Conservation (phyloP, 2,329 filamentous ascomycete genomes). For the Penicillium hesseltinei region DNA sequence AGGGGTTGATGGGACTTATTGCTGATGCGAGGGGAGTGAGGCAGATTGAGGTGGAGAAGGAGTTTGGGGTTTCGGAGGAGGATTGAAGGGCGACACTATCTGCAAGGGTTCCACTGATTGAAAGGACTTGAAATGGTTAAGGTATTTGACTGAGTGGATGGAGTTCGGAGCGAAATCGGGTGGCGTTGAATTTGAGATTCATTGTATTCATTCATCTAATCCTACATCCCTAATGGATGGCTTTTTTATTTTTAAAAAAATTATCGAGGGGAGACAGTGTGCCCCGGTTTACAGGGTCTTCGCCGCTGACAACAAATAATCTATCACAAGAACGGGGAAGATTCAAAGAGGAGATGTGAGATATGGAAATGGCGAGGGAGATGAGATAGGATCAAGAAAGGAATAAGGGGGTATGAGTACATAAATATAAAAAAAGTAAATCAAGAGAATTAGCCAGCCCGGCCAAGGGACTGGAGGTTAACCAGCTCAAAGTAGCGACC, state of each 20-base stretch:
- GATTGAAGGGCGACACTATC: slow-evolving; percentile 27
- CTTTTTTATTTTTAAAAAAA: neutral
- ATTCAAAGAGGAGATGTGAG: neutral
- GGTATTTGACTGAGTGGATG: neutral
- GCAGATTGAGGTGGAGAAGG: slow-evolving; percentile 44
- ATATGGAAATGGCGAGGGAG: neutral
- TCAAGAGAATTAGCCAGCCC: slow-evolving; percentile 37
- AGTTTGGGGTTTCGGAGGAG: slow-evolving; percentile 39
- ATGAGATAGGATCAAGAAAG: neutral
- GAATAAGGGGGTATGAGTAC: neutral
- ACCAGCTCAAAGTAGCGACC: slow-evolving; percentile 77
- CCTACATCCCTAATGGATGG: neutral
- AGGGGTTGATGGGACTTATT: slow-evolving; percentile 65
- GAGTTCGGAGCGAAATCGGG: neutral
- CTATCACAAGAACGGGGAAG: neutral
- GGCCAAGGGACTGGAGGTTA: slow-evolving; percentile 74
- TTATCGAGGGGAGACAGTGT: neutral
- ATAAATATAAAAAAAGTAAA: neutral
- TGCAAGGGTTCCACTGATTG: neutral
- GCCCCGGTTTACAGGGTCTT: neutral
- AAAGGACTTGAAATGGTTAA: neutral
- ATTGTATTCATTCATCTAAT: slow-evolving; percentile 8
- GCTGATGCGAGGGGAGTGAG: slow-evolving; percentile 62
- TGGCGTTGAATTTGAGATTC: neutral
- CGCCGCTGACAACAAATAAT: neutral